Base-by-base conservation (phyloP, 2,329 filamentous ascomycete species). In the Exophiala oligosperma region DNA sequence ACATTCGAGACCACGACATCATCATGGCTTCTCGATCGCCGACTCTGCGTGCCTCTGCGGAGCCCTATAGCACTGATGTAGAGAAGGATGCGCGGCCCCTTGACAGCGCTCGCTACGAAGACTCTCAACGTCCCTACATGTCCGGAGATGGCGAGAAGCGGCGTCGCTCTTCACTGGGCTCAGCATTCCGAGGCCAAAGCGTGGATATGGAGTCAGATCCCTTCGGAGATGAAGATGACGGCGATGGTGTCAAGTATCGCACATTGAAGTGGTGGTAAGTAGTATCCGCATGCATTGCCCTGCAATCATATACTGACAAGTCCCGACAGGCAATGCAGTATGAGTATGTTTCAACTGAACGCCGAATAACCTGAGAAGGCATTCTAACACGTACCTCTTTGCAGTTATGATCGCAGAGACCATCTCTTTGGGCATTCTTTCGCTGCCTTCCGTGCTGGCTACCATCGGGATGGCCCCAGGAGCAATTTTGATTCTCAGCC, bases 321-420 rank as follows among this genome's bases (percentile, higher is more conserved):
- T 24, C 35, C 29, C 32, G 32, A 47, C 44, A 61, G 60, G 62
- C 62, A 64, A 48, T 60, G 57, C 47, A 53, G 53, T 21, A 59
- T 64, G 57, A 61, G 57, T 59, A 54, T 26, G 57, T 55, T 9
- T 35, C 32, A 35, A 12, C 9, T 21, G 6, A 24, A 4, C 2
- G 9, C 5, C 3, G 28, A 44, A 17, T 32, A 9, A 24, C 12
- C 4, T 2, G 8, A 14, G 37, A 17, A 17, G 17, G 17, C 17
- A 17, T 17, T 21, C 2, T 43, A 43, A 17, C 8, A 23, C 4
- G 3, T 43, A 11, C 5, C 40, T 43, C 29, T 47, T 21, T 29
- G 26, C 46, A 59, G 76, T 84, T 58, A 84, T 84, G 79, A 77
- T 84, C 38, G 82, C 82, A n/a, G 82, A 84, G 66, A 84, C 81